Evolutionary conservation across 2,329 filamentous ascomycete species (phyloP).

Genomic region (Colletotrichum sp.): DNA sequence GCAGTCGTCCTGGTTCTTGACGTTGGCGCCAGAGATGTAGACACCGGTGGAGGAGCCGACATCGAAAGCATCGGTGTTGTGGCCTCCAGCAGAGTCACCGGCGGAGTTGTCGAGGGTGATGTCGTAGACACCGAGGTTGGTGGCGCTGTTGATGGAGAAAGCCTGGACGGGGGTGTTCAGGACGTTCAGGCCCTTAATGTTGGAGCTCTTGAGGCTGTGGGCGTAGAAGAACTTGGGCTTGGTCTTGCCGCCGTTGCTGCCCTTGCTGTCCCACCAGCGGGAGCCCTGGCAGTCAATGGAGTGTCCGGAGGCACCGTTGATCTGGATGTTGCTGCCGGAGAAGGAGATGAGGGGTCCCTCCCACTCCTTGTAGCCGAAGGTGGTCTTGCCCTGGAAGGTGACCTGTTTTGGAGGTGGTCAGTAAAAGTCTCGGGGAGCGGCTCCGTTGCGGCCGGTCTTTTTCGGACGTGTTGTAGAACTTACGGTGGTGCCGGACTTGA

Average conservation of each 20-base stretch:
- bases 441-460: not conserved
- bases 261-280: slow-evolving; percentile 67
- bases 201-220: slow-evolving; percentile 39
- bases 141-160: slow-evolving; percentile 42
- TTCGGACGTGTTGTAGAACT: not conserved
- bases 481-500: slow-evolving; percentile 51
- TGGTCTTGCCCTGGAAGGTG: slow-evolving; percentile 69
- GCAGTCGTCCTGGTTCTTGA: slow-evolving; percentile 68
- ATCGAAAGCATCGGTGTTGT: slow-evolving; percentile 67
- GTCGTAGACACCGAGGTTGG: slow-evolving; percentile 35
- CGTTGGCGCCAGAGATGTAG: slow-evolving; percentile 54
- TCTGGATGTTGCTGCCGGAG: slow-evolving; percentile 59
- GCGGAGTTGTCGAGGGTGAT: slow-evolving; percentile 43
- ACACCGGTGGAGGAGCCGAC: slow-evolving; percentile 54
- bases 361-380: slow-evolving; percentile 71
- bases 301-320: slow-evolving; percentile 56
- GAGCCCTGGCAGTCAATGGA: slow-evolving; percentile 61
- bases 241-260: slow-evolving; percentile 62
- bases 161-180: slow-evolving; percentile 47
- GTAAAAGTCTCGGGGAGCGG: slow-evolving; percentile 19
- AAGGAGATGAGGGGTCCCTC: slow-evolving; percentile 66
- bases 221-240: slow-evolving; percentile 69
- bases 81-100: slow-evolving; percentile 37
- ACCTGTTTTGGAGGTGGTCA: slow-evolving; percentile 36
- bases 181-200: slow-evolving; percentile 42